Evolutionary conservation across 2,329 filamentous ascomycete genomes (phyloP), one percentile per base, ranked within the genome.

Genomic region (Cladosporium sp.): DNA sequence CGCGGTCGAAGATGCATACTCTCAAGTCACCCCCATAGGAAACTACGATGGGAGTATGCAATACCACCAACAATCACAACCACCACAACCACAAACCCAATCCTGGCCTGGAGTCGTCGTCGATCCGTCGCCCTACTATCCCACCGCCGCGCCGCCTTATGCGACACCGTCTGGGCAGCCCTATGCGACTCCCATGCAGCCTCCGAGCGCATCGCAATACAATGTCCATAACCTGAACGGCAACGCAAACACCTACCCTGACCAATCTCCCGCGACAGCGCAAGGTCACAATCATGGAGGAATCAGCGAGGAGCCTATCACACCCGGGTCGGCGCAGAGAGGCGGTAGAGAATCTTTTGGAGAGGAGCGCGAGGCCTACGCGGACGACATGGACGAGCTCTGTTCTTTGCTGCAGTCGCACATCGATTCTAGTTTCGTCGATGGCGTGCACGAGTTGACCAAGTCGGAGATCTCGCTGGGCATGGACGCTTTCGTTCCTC

Each of bases 381-480:
- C 33, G 45, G 18, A 48, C 5, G 29, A 33, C 13, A 16, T 48
- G n/a, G 27, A 46, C 13, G 43, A 46, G 32, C 38, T 46, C 18
- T 18, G 29, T 22, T 5, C 27, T 19, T 7, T 33, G 32, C 33
- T 48, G 36, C 36, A 48, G 13, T 35, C 36, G 12, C 35, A 48
- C 7, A 40, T 48, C 33, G 45, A 48, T 33, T 25, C 45, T 12
- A 20, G 16, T 8, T 22, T 16, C 19, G 29, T 33, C 11, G 13
- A 48, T n/a, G 45, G 36, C 7, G 30, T 53, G 8, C 54, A 57
- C 11, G 54, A 57, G 33, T 58, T 56, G 43, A 59, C 57, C 35
- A 59, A 57, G 8, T 51, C 55, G 20, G 59, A 63, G 38, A 51
- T 64, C 6, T 52, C 52, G 16, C 48, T 65, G 11, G 46, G 52